Conservation (phyloP, 371 early-diverging fungal species). For the Basidiobolus heterosporus region DNA sequence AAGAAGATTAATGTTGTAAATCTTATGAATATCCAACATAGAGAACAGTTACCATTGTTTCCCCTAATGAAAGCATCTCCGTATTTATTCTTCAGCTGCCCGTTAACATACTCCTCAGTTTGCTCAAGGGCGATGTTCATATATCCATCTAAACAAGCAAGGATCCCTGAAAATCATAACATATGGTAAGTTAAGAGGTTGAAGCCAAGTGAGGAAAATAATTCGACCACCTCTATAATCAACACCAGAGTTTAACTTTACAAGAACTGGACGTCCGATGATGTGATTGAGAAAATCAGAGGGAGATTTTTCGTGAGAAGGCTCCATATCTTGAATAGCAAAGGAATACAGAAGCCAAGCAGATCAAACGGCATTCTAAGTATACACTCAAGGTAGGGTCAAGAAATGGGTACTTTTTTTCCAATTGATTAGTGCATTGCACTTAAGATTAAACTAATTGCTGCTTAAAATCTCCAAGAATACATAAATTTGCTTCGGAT, state of each 20-base stretch:
- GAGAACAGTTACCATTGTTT: slow-evolving; percentile 63
- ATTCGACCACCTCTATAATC: slow-evolving; percentile 65
- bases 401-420: too few species aligned
- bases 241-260: slow-evolving; percentile 85
- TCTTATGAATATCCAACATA: too few species aligned
- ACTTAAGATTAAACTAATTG: too few species aligned
- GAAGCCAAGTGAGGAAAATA: background rate
- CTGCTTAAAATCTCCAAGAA: too few species aligned
- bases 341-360: too few species aligned
- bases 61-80: slow-evolving; percentile 94
- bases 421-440: too few species aligned
- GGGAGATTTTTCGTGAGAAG: slow-evolving; percentile 23
- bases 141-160: slow-evolving; percentile 95
- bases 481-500: too few species aligned
- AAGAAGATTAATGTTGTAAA: too few species aligned
- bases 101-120: slow-evolving; percentile 89
- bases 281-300: slow-evolving; percentile 69
- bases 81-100: slow-evolving; percentile 73
- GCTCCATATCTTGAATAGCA: slow-evolving; percentile 4
- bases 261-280: slow-evolving; percentile 68
- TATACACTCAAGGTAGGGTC: too few species aligned
- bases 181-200: background rate
- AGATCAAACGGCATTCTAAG: too few species aligned
- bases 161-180: slow-evolving; percentile 32
- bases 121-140: slow-evolving; percentile 96